Percentiles rank a stretch among this genome's conserved stretches.
These are phyloP conservation scores for Fistulifera solaris DNA, from an alignment of 108 stramenopile genomes.

Conservation along the genomic window DNA sequence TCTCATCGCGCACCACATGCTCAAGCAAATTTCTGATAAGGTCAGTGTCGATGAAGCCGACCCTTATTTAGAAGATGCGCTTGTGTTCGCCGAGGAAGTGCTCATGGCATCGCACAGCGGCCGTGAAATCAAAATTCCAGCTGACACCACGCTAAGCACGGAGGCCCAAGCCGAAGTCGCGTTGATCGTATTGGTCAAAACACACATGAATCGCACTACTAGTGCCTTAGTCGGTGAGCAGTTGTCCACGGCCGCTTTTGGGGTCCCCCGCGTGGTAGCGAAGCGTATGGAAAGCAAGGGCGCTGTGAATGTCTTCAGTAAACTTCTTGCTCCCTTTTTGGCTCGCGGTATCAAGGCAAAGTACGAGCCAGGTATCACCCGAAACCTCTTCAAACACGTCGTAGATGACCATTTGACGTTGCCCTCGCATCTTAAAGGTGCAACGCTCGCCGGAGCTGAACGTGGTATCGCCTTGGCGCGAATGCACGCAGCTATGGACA, in stretches of 20 bases:
- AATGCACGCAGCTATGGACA: not conserved
- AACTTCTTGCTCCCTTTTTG: not conserved
- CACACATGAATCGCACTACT: slow-evolving; percentile 1
- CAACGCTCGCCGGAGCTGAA: not conserved
- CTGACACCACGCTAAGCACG: not conserved
- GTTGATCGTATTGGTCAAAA: not conserved
- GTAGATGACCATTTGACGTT: not conserved
- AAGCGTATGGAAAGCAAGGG: slow-evolving; percentile 5
- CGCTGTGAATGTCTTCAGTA: not conserved
- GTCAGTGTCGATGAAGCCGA: not conserved
- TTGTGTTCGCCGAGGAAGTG: slow-evolving; percentile 1
- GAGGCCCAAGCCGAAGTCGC: slow-evolving; percentile 7
- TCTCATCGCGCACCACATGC: slow-evolving; percentile 2
- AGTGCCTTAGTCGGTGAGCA: slow-evolving; percentile 2
- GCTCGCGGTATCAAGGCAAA: not conserved
- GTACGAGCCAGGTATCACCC: slow-evolving; percentile 2
- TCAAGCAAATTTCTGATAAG: not conserved
- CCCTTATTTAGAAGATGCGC: not conserved
- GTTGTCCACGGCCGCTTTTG: slow-evolving; percentile 3
- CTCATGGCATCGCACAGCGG: not conserved
- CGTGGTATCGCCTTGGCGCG: not conserved
- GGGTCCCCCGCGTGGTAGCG: not conserved
- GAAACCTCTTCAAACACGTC: not conserved
- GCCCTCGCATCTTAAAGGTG: slow-evolving; percentile 2
- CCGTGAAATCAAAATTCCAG: not conserved